A percentile compares a stretch with the other conserved stretches of the same genome.
phyloP scores from a whole-genome alignment of 2,329 filamentous ascomycete genomes.

The Phialemoniopsis sp. region DNA sequence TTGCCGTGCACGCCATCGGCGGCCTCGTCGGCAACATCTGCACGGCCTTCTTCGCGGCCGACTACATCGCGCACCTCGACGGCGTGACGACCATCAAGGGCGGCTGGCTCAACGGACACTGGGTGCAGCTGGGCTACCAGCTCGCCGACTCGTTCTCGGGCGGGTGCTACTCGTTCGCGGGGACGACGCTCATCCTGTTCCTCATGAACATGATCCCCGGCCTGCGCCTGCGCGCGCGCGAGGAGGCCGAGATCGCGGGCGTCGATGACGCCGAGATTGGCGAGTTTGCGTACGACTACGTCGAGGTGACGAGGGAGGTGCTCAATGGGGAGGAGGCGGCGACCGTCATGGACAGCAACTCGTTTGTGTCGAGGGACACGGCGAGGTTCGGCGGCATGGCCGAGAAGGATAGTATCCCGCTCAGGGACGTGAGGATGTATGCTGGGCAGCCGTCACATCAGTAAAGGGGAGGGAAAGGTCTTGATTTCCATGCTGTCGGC shows the following conservation, averaged over 20 bases:
- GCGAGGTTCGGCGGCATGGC: constrained; percentile 3
- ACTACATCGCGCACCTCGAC: constrained; percentile 81
- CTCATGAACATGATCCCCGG: constrained; percentile 76
- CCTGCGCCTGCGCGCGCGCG: constrained; percentile 66
- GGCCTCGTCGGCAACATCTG: constrained; percentile 75
- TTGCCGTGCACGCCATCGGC: constrained; percentile 76
- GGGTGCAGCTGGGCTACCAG: constrained; percentile 80
- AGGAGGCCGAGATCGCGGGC: constrained; percentile 77
- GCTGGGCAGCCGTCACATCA: constrained; percentile 13
- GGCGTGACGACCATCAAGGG: constrained; percentile 63
- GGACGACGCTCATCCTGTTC: constrained; percentile 76
- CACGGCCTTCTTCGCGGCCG: constrained; percentile 78
- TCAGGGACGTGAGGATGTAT: constrained; percentile 40
- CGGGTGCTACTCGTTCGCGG: constrained; percentile 72
- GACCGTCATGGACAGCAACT: constrained; percentile 5
- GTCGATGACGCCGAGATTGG: constrained; percentile 90
- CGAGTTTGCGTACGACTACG: constrained; percentile 94
- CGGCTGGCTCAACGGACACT: constrained; percentile 81
- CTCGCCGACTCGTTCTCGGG: constrained; percentile 76
- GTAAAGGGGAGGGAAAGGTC: too few relatives aligned
- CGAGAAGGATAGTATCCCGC: constrained; percentile 46
- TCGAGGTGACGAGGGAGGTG: constrained; percentile 71
- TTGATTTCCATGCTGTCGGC: too few relatives aligned
- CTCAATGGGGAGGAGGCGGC: constrained; percentile 19
- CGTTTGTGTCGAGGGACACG: constrained; percentile 20